Conservation (phyloP, 1,284 basidiomycete species). For the Cryptococcus wingfieldii region DNA sequence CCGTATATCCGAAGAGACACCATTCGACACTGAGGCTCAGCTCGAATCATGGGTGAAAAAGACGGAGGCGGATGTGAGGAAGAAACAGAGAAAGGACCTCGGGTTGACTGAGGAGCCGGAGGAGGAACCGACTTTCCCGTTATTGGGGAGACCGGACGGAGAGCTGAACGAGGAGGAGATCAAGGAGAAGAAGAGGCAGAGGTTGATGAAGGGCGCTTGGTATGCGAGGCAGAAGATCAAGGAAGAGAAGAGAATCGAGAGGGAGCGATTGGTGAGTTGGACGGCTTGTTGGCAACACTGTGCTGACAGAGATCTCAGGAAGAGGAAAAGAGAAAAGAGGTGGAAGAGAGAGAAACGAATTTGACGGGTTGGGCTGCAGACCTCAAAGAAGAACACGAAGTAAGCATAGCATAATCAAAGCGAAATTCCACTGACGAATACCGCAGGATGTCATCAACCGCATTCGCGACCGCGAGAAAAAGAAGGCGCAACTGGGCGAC, state of each 20-base stretch:
- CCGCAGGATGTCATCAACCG: conserved; percentile 68
- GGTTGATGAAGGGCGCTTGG: conserved; percentile 87
- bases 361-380: conserved; percentile 66
- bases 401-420: conserved; percentile 35
- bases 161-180: conserved; percentile 90
- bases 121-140: conserved; percentile 81
- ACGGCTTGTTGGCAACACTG: background rate
- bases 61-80: conserved; percentile 63
- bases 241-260: conserved; percentile 83
- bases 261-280: conserved; percentile 55
- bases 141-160: conserved; percentile 84
- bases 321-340: conserved; percentile 68
- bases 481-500: conserved; percentile 78
- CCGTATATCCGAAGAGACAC: conserved; percentile 51
- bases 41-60: conserved; percentile 73
- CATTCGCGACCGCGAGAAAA: conserved; percentile 78
- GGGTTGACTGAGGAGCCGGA: conserved; percentile 55
- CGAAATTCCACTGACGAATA: background rate
- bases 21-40: conserved; percentile 66
- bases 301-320: conserved; percentile 50
- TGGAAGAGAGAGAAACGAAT: conserved; percentile 70
- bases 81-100: conserved; percentile 66
- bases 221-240: conserved; percentile 82
- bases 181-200: conserved; percentile 93
- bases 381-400: conserved; percentile 72